Evolutionary conservation across 2,329 filamentous ascomycete species (phyloP).

Genomic region (Orbilia blumenaviensis): DNA sequence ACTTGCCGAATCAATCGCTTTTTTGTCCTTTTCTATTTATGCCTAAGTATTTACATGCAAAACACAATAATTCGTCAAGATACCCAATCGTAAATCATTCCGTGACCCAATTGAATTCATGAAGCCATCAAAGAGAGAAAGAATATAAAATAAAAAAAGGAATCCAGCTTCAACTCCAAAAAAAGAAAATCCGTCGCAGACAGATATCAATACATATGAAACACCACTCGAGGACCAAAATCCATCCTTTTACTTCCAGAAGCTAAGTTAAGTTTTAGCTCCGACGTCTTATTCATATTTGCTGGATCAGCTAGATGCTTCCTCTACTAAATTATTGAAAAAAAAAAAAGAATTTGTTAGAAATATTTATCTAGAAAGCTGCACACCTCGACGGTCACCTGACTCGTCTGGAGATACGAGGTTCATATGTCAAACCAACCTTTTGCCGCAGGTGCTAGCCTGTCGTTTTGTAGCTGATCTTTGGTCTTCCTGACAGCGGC

Average conservation of each 20-base stretch:
- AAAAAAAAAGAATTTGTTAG: too few relatives aligned
- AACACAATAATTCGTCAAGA: too few relatives aligned
- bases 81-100: neutral
- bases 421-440: neutral
- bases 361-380: neutral
- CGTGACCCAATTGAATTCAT: slow-evolving; percentile 1
- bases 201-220: neutral
- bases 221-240: neutral
- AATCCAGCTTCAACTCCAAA: neutral
- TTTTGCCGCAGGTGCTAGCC: neutral
- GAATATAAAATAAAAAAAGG: neutral
- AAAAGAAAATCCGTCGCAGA: neutral
- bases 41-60: neutral
- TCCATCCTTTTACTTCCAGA: neutral
- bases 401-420: too few relatives aligned
- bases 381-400: too few relatives aligned
- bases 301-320: too few relatives aligned
- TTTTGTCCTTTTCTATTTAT: neutral
- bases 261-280: neutral
- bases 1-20: neutral
- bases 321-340: neutral
- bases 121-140: neutral
- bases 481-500: slow-evolving; percentile 1
- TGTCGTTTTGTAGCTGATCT: neutral
- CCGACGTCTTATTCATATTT: neutral